Percentiles rank a stretch among this genome's conserved stretches.
phyloP scores from a whole-genome alignment of 306 rosid genomes.

The Echinosophora koreensis region DNA sequence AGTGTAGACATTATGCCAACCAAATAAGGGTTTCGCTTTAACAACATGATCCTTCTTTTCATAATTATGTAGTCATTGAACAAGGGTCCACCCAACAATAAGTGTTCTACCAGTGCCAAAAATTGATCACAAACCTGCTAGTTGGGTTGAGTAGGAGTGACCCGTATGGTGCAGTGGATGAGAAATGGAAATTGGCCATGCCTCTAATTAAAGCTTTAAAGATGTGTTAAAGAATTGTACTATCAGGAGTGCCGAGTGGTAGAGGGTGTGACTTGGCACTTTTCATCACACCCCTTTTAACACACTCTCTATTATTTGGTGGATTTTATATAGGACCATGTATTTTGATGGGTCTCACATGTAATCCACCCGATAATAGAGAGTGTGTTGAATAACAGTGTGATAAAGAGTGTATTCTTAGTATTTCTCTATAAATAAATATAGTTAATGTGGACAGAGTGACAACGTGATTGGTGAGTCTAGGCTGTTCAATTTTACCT shows the following conservation, averaged over 20 bases:
- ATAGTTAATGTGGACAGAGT: constrained; percentile 18
- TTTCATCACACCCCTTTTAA: too few species aligned
- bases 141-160: constrained; percentile 29
- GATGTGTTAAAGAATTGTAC: constrained; percentile 3
- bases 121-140: constrained; percentile 40
- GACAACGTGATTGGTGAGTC: constrained; percentile 20
- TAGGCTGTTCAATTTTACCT: constrained; percentile 39
- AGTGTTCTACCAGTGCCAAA: background rate
- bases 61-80: constrained; percentile 48
- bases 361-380: too few species aligned
- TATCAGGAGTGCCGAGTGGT: background rate
- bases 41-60: constrained; percentile 35
- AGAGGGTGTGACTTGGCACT: background rate
- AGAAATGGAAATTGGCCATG: constrained; percentile 23
- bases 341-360: too few species aligned
- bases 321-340: too few species aligned
- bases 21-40: constrained; percentile 41
- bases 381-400: too few species aligned
- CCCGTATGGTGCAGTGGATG: constrained; percentile 19
- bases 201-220: constrained; percentile 37
- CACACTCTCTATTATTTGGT: too few species aligned
- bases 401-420: too few species aligned
- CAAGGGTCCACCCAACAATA: constrained; percentile 33
- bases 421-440: too few species aligned
- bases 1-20: constrained; percentile 44